A percentile compares a stretch with the other conserved stretches of the same genome.
phyloP scores from a whole-genome alignment of 2,329 filamentous ascomycete species.

The Orbilia brochopaga region DNA sequence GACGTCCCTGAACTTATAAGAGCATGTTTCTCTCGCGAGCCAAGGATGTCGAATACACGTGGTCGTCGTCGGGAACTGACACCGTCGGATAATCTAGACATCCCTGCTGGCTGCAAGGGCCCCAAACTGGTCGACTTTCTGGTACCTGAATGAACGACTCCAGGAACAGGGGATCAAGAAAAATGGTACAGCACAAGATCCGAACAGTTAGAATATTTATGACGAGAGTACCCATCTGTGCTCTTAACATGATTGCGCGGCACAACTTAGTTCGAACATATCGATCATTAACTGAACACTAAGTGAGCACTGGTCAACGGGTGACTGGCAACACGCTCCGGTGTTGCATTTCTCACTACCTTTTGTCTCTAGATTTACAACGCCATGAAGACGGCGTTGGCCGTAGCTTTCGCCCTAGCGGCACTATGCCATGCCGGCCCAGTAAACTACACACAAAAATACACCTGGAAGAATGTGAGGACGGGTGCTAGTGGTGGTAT shows the following conservation, averaged over 20 bases:
- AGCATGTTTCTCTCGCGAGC: no score
- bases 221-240: constrained; percentile 2
- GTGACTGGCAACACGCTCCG: neutral
- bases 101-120: constrained; percentile 24
- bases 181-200: neutral
- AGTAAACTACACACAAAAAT: constrained; percentile 52
- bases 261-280: no score
- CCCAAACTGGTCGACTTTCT: constrained; percentile 7
- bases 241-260: no score
- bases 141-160: constrained; percentile 49
- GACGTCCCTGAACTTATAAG: no score
- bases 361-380: constrained; percentile 14
- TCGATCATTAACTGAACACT: no score
- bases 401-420: constrained; percentile 22
- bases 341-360: neutral
- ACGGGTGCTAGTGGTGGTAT: constrained; percentile 65
- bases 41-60: neutral
- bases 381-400: constrained; percentile 25
- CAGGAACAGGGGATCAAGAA: constrained; percentile 13
- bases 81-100: constrained; percentile 44
- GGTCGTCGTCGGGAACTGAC: constrained; percentile 42
- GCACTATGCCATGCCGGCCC: constrained; percentile 29
- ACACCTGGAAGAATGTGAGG: constrained; percentile 62
- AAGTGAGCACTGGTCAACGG: no score
- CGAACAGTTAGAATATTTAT: constrained; percentile 14